Evolutionary conservation across 1,139 yeast species (phyloP), one percentile per base, ranked within the genome.

Genomic region (Blastobotrys illinoisensis): DNA sequence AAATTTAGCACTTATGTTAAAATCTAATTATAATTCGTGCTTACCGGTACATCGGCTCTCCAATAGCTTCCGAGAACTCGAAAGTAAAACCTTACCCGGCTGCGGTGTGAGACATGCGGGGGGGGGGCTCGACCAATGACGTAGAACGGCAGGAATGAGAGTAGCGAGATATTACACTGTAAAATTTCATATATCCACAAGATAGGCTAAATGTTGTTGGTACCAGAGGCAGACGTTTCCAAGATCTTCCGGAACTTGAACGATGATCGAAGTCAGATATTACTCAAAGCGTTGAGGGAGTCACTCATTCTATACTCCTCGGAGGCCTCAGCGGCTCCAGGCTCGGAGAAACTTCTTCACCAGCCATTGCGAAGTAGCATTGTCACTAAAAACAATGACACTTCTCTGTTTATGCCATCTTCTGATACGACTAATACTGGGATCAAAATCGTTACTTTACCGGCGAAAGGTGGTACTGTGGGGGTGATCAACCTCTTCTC

Each of bases 341-440:
- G 11, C 40, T 43, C 43, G 7, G 47, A 43, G 13, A 49, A 44
- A 16, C 48, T 45, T 9, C 47, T 50, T 28, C 48, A 51, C 36
- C 54, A 51, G 45, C 54, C 54, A 47, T 26, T 47, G 50, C 46
- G 54, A 26, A 26, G 54, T 24, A 36, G 36, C 43, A 51, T 51
- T 19, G 28, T 26, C 47, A 51, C 54, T 4, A 47, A 51, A 46
- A 1, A 51, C 21, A 43, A 51, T 5, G 36, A 51, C 24, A 51
- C 51, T 26, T 13, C 54, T 3, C 19, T 51, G 28, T 36, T 51
- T 32, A 51, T 51, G 54, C 54, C 54, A 3, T 51, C 50, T n/a
- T 51, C 54, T 4, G 54, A 51, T 28, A 47, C 50, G 2, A 44
- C 47, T 9, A 51, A 51, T 32, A 47, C 40, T 19, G 50, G 47